A percentile compares a stretch with the other conserved stretches of the same genome.
phyloP scores from a whole-genome alignment of 2,329 filamentous ascomycete genomes.

The Alternaria ethzedia region DNA sequence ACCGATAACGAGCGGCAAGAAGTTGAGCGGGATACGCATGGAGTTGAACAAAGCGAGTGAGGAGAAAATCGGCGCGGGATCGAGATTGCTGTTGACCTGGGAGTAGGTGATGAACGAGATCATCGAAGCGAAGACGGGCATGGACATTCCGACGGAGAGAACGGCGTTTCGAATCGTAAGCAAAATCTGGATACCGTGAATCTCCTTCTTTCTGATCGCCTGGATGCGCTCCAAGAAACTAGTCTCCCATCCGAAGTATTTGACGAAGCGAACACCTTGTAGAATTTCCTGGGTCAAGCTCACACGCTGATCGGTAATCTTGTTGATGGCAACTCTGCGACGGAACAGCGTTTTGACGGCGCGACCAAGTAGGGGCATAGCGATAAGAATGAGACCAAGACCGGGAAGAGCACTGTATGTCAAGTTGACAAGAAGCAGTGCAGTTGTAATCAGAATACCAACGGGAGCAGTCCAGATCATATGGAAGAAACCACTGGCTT shows the following conservation, averaged over 20 bases:
- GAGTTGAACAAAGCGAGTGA: constrained; percentile 94
- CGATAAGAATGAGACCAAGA: constrained; percentile 80
- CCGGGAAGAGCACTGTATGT: constrained; percentile 89
- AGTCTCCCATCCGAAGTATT: constrained; percentile 94
- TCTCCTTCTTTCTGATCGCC: constrained; percentile 76
- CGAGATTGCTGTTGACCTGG: constrained; percentile 68
- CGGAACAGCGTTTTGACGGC: constrained; percentile 79
- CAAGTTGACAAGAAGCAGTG: constrained; percentile 83
- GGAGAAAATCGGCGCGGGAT: constrained; percentile 84
- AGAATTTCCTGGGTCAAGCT: constrained; percentile 91
- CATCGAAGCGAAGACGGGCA: constrained; percentile 96
- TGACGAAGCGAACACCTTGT: constrained; percentile 90
- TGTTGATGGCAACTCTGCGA: constrained; percentile 83
- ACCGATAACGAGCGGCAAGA: constrained; percentile 85
- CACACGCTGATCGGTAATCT: constrained; percentile 90
- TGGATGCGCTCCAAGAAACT: constrained; percentile 81
- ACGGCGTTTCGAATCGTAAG: constrained; percentile 85
- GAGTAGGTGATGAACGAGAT: constrained; percentile 84
- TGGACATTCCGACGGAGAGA: constrained; percentile 80
- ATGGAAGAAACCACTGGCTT: constrained; percentile 87
- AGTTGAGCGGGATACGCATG: constrained; percentile 85
- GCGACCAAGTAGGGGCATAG: constrained; percentile 76
- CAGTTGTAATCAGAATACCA: constrained; percentile 76
- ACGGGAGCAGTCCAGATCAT: constrained; percentile 88
- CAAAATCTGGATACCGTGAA: constrained; percentile 81